A percentile compares a stretch with the other conserved stretches of the same genome.
Evolutionary conservation across 768 basidiomycete species (phyloP).

Genomic region (Tulasnella sp.): DNA sequence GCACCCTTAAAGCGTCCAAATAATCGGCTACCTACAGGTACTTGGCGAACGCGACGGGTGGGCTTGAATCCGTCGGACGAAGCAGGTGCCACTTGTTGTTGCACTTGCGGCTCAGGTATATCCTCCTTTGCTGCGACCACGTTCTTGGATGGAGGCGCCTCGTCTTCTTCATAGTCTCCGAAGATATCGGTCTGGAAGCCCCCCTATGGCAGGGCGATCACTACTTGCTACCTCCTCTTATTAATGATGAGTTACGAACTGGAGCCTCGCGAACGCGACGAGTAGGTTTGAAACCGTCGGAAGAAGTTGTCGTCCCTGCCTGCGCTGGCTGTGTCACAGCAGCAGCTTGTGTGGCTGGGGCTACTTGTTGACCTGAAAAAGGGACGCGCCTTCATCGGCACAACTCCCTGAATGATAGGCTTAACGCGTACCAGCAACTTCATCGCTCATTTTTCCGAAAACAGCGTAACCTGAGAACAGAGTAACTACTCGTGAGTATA

Average conservation of each 20-base stretch:
- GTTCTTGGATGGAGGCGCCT: constrained; percentile 2
- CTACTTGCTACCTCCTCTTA: not conserved
- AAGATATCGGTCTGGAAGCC: constrained; percentile 18
- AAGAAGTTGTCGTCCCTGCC: not conserved
- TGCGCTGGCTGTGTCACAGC: not conserved
- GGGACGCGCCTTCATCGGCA: constrained; percentile 2
- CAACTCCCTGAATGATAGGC: no score
- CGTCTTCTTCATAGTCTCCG: constrained; percentile 14
- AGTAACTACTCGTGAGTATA: constrained; percentile 6
- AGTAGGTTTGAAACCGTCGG: constrained; percentile 18
- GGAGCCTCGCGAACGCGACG: constrained; percentile 21
- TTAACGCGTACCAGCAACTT: constrained; percentile 17
- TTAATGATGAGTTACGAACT: not conserved
- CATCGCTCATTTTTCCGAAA: constrained; percentile 45
- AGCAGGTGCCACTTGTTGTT: not conserved
- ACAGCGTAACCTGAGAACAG: constrained; percentile 51
- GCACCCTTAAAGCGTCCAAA: not conserved
- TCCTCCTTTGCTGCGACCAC: not conserved
- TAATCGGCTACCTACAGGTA: not conserved
- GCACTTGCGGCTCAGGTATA: not conserved
- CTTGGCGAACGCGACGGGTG: no score
- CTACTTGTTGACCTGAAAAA: not conserved
- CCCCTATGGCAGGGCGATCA: not conserved
- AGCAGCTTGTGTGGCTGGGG: not conserved
- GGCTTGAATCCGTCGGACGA: not conserved